These are phyloP conservation scores for Monosporozyma aquatica DNA, from an alignment of 805 yeast species.

Conservation along the genomic window DNA sequence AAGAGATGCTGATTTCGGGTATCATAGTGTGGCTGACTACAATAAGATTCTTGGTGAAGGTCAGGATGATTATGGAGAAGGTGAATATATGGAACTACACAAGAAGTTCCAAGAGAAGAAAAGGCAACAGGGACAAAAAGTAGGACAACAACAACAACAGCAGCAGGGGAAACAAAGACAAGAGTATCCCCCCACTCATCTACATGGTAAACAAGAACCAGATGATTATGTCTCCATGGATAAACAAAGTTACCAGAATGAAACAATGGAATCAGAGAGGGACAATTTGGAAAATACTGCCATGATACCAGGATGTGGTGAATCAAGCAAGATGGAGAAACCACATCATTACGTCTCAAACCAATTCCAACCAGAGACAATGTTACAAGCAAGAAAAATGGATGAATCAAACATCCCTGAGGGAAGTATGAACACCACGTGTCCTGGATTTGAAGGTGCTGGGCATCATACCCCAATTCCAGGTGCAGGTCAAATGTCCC, in stretches of 20 bases:
- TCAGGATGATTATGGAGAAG: constrained; percentile 8
- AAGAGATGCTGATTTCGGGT: background rate
- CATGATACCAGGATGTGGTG: constrained; percentile 14
- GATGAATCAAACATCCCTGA: constrained; percentile 8
- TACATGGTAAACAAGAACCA: constrained; percentile 2
- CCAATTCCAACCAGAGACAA: constrained; percentile 5
- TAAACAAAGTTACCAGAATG: constrained; percentile 5
- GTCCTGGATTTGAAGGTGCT: constrained; percentile 8
- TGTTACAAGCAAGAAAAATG: constrained; percentile 10
- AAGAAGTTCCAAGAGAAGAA: background rate
- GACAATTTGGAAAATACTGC: constrained; percentile 1
- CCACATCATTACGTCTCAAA: background rate
- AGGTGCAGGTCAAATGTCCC: constrained; percentile 10
- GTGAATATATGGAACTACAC: background rate
- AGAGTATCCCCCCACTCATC: constrained; percentile 10
- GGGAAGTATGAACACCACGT: constrained; percentile 7
- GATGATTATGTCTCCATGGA: constrained; percentile 6
- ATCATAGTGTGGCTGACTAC: constrained; percentile 3
- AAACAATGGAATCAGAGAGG: constrained; percentile 5
- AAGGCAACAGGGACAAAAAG: background rate
- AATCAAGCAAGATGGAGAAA: background rate
- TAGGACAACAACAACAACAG: no score
- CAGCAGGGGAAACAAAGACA: no score
- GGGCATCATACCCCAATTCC: constrained; percentile 11
- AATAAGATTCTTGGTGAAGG: constrained; percentile 11